Conservation (phyloP, 345 rosid genomes). For the Anastatica hierochuntica region DNA sequence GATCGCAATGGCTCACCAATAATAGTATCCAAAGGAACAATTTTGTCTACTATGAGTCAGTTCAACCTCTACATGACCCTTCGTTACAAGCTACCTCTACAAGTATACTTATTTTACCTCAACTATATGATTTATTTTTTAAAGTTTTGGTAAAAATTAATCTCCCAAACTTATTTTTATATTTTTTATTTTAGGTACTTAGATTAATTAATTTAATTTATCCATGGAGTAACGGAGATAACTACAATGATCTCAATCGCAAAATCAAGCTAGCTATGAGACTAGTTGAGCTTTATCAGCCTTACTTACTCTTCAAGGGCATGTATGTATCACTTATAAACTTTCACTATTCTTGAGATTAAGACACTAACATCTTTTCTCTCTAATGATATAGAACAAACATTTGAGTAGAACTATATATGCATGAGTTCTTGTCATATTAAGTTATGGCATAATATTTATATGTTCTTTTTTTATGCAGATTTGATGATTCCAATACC, state of each 20-base stretch:
- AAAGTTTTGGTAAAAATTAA: too few relatives aligned
- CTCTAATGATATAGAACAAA: too few relatives aligned
- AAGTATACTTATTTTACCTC: too few relatives aligned
- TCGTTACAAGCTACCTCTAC: slow-evolving; percentile 50
- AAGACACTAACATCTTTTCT: too few relatives aligned
- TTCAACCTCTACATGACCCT: slow-evolving; percentile 65
- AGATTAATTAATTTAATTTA: slow-evolving; percentile 20
- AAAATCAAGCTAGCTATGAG: slow-evolving; percentile 49
- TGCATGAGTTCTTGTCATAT: too few relatives aligned
- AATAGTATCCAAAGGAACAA: slow-evolving; percentile 39
- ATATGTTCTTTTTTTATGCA: slow-evolving; percentile 16
- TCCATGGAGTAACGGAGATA: slow-evolving; percentile 28
- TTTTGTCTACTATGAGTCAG: slow-evolving; percentile 48
- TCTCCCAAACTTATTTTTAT: too few relatives aligned
- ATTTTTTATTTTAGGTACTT: slow-evolving; percentile 15
- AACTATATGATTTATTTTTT: too few relatives aligned
- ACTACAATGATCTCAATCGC: slow-evolving; percentile 20
- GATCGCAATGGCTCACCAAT: slow-evolving; percentile 75
- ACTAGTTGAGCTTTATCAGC: slow-evolving; percentile 63
- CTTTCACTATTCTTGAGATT: not conserved
- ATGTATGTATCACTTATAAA: slow-evolving; percentile 40
- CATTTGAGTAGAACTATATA: too few relatives aligned
- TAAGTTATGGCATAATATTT: too few relatives aligned
- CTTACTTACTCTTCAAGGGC: slow-evolving; percentile 81
- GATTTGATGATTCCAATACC: slow-evolving; percentile 62